Evolutionary conservation across 2,329 filamentous ascomycete species (phyloP), one percentile per base, ranked within the genome.

Genomic region (Dothistroma septosporum): DNA sequence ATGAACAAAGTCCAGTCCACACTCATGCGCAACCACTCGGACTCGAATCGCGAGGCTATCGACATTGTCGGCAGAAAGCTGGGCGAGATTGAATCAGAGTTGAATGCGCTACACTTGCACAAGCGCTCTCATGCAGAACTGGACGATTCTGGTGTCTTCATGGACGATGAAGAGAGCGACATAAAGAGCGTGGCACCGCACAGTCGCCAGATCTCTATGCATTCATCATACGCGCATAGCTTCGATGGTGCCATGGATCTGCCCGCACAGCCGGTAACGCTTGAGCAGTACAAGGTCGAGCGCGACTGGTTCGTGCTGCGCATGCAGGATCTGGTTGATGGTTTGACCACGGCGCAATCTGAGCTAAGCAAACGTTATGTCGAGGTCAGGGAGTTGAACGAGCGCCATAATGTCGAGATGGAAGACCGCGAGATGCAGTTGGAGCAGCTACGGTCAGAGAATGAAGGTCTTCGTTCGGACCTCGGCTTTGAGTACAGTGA

Each of bases 401-500:
- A 73, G 24, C 56, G 65, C 16, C 68, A 71, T 49, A 63, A 66
- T 16, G 60, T 61, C 28, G 65, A 71, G 31, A 66, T 74, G 14
- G 71, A 73, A 48, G 68, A 73, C 19, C 64, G 68, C 49, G 69
- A 74, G 48, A 63, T 61, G 47, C 70, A 73, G 56, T 64, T 71
- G 16, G 64, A 73, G 52, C 62, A 63, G 14, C 63, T 77, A 9
- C 69, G 71, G 31, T 69, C 72, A 11, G 73, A 76, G 63, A 77
- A 76, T 56, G 74, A 76, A 54, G 66, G 67, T 11, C 64, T 78
- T 53, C 69, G 70, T 47, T 64, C 69, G 2, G 74, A 76, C 57
- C 65, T 77, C 19, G 73, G 70, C 31, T 73, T 75, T 63, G 74
- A 76, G 55, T 72, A 76, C 58, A 72, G 70, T 55, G 74, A 76